Evolutionary conservation across 1,139 yeast species (phyloP).

Genomic region (Hanseniaspora sp.): DNA sequence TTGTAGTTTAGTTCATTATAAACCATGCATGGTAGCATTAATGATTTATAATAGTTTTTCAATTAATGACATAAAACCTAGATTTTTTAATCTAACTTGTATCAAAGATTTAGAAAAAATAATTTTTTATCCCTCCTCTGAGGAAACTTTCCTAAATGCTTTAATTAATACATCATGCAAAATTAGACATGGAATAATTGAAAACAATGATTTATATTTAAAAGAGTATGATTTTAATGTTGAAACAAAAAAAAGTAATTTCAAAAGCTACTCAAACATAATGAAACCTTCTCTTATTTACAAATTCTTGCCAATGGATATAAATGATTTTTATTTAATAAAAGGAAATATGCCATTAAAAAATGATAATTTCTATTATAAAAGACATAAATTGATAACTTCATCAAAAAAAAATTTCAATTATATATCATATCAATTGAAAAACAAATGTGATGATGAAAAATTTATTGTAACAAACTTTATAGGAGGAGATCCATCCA

Average conservation of each 20-base stretch:
- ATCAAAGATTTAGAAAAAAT: constrained; percentile 5
- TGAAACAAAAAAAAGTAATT: not conserved
- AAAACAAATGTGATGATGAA: not conserved
- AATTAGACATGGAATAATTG: constrained; percentile 6
- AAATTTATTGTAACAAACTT: not conserved
- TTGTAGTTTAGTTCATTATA: not conserved
- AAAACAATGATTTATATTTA: not conserved
- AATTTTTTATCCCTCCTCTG: not conserved
- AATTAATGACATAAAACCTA: not conserved
- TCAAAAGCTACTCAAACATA: not conserved
- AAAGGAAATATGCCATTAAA: not conserved
- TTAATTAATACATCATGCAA: constrained; percentile 13
- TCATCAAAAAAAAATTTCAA: not conserved
- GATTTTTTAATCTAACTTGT: not conserved
- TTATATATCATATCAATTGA: not conserved
- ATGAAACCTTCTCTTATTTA: not conserved
- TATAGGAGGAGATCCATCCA: not conserved
- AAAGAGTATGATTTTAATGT: not conserved
- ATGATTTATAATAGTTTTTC: constrained; percentile 1
- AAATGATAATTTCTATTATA: not conserved
- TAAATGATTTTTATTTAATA: not conserved
- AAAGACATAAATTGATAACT: not conserved
- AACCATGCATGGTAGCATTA: not conserved
- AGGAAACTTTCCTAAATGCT: not conserved
- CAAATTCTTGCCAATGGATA: not conserved